Percentiles rank a stretch among this genome's conserved stretches.
phyloP scores from a whole-genome alignment of 768 basidiomycete species.

The Dendrothele bispora region DNA sequence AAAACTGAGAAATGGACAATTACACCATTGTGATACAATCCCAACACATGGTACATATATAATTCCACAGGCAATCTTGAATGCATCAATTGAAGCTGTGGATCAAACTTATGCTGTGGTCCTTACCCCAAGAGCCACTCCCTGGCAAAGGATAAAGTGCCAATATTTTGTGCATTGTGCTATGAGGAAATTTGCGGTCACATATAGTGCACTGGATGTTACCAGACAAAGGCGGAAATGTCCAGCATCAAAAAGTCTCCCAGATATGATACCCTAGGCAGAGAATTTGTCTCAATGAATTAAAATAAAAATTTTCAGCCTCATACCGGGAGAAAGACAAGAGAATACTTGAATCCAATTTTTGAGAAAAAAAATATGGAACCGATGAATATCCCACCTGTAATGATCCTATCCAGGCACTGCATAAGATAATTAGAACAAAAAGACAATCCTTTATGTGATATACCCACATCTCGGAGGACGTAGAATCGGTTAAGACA shows the following conservation, averaged over 20 bases:
- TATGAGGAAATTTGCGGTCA: conserved; percentile 42
- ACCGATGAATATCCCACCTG: conserved; percentile 32
- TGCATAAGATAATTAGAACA: not conserved
- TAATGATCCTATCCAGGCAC: conserved; percentile 59
- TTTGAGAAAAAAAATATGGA: conserved; percentile 1
- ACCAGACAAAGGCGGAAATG: conserved; percentile 42
- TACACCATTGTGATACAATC: conserved; percentile 75
- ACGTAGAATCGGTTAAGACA: conserved; percentile 10
- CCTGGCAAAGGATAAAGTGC: conserved; percentile 57
- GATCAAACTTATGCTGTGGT: conserved; percentile 2
- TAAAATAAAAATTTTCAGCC: conserved; percentile 10
- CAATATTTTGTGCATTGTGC: conserved; percentile 55
- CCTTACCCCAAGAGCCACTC: conserved; percentile 48
- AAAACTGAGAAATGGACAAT: no score
- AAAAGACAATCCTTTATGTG: not conserved
- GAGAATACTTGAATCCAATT: conserved; percentile 37
- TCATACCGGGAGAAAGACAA: not conserved
- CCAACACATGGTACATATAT: conserved; percentile 64
- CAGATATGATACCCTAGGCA: conserved; percentile 42
- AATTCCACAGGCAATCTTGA: conserved; percentile 50
- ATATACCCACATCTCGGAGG: conserved; percentile 16
- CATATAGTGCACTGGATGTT: conserved; percentile 32
- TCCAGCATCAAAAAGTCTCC: conserved; percentile 54
- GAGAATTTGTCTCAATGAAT: no score
- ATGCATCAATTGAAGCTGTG: conserved; percentile 9